Conservation (phyloP, 192 early-diverging fungal species). For the Gonapodya sp. region DNA sequence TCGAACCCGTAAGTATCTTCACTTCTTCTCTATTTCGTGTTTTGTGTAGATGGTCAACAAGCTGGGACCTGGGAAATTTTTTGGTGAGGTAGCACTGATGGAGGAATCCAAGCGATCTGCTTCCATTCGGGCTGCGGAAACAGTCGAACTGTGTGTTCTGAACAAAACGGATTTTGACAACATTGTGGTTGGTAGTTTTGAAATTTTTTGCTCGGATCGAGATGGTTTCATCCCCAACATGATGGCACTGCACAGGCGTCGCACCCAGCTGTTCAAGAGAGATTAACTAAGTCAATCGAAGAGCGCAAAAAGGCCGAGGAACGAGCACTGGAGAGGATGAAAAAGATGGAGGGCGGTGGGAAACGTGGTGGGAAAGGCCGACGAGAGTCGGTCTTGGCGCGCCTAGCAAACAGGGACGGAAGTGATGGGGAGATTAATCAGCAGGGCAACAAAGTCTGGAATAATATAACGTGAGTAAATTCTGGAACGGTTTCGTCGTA, state of each 20-base stretch:
- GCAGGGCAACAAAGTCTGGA: no score
- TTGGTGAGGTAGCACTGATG: conserved; percentile 16
- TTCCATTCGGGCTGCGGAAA: conserved; percentile 12
- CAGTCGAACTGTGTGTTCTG: conserved; percentile 16
- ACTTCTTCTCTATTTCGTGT: no score
- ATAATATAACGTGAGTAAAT: no score
- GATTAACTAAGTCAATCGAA: background rate
- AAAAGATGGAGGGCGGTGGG: background rate
- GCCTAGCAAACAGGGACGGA: no score
- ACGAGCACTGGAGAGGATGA: background rate
- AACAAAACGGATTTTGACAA: conserved; percentile 14
- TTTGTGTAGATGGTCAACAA: background rate
- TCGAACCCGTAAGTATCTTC: no score
- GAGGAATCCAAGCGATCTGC: conserved; percentile 16
- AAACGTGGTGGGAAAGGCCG: background rate
- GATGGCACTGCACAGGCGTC: background rate
- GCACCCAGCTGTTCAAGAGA: background rate
- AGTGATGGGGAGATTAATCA: no score
- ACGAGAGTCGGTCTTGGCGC: no score
- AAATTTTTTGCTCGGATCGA: background rate
- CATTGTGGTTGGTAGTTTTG: background rate
- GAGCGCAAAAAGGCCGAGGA: background rate
- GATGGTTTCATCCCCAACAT: background rate
- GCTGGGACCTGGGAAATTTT: background rate
- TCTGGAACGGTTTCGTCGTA: no score